These are phyloP conservation scores for Yamadazyma buinensis DNA, from an alignment of 1,139 yeast genomes.

Conservation along the genomic window DNA sequence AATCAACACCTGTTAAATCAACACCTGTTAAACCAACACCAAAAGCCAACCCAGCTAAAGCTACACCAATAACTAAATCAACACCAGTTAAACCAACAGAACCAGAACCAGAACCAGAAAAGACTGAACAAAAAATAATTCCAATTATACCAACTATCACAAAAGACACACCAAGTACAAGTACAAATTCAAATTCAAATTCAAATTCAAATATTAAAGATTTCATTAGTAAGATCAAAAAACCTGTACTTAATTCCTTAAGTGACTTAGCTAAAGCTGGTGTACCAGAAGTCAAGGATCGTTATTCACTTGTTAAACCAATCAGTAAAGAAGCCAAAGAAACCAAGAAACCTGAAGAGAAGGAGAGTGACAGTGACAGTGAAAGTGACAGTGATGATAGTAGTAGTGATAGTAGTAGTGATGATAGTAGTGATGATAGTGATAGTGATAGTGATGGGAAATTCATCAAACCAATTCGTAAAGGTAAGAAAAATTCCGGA, in stretches of 20 bases:
- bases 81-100: neutral
- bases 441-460: slow-evolving; percentile 13
- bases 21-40: neutral
- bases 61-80: neutral
- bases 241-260: slow-evolving; percentile 44
- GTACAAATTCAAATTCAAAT: neutral
- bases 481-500: slow-evolving; percentile 34
- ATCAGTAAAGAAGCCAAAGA: slow-evolving; percentile 4
- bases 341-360: slow-evolving; percentile 6
- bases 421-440: slow-evolving; percentile 17
- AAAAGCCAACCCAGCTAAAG: neutral
- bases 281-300: slow-evolving; percentile 59
- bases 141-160: too few species aligned
- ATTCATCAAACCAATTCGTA: slow-evolving; percentile 9
- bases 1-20: neutral
- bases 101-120: neutral
- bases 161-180: neutral
- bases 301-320: slow-evolving; percentile 16
- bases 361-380: slow-evolving; percentile 17
- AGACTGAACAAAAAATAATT: neutral
- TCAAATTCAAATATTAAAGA: neutral
- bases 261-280: slow-evolving; percentile 58
- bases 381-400: slow-evolving; percentile 16
- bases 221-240: slow-evolving; percentile 11
- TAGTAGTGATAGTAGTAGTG: slow-evolving; percentile 11